A percentile compares a stretch with the other conserved stretches of the same genome.
Conservation (phyloP, 1,284 basidiomycete genomes). For the Anthracocystis walkeri region DNA sequence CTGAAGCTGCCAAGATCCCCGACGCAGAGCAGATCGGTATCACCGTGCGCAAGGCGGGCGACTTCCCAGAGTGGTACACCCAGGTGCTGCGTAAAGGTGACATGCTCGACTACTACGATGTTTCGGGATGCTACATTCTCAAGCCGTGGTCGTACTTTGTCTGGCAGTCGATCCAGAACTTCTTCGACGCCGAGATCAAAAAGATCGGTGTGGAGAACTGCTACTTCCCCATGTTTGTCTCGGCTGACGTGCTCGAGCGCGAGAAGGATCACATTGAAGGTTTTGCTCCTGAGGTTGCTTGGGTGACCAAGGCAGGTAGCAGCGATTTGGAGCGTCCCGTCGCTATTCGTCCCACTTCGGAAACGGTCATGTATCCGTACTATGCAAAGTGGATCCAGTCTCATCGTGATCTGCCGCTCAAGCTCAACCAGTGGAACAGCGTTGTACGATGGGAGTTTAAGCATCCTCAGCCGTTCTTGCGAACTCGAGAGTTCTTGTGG, state of each 20-base stretch:
- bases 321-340: slow-evolving; percentile 97
- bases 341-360: slow-evolving; percentile 96
- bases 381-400: slow-evolving; percentile 99
- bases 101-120: slow-evolving; percentile 99
- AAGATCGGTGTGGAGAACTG: slow-evolving; percentile 95
- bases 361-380: slow-evolving; percentile 97
- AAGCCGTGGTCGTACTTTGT: slow-evolving; percentile 97
- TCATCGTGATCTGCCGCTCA: slow-evolving; percentile 95
- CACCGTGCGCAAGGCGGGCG: slow-evolving; percentile 67
- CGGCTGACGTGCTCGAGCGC: slow-evolving; percentile 87
- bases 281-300: slow-evolving; percentile 99
- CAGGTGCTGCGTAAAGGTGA: slow-evolving; percentile 97
- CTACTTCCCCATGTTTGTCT: slow-evolving; percentile 99
- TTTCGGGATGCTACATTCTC: slow-evolving; percentile 98
- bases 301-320: slow-evolving; percentile 94
- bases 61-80: slow-evolving; percentile 69
- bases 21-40: slow-evolving; percentile 69
- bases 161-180: slow-evolving; percentile 91
- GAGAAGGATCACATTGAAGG: slow-evolving; percentile 99
- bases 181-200: slow-evolving; percentile 77
- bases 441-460: slow-evolving; percentile 99
- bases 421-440: slow-evolving; percentile 98
- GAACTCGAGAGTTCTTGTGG: slow-evolving; percentile 99
- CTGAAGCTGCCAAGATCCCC: slow-evolving; percentile 61
- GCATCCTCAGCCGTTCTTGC: slow-evolving; percentile 97